Base-by-base conservation (phyloP, 1,284 basidiomycete species). In the Apiotrichum laibachii region DNA sequence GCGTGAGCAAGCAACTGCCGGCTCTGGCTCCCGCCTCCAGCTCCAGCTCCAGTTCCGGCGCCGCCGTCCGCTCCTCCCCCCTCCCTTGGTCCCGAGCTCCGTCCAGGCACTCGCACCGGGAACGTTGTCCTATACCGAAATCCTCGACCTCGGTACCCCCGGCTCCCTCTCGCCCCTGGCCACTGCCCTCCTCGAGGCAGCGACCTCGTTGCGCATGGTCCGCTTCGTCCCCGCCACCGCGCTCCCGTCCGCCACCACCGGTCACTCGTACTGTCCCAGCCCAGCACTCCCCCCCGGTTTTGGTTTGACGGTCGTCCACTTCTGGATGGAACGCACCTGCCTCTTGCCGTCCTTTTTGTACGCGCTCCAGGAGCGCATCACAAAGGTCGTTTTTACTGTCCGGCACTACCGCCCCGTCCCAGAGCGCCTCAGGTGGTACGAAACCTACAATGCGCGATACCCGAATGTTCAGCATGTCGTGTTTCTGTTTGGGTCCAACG, bases 321-420 rank as follows among this genome's bases (percentile, higher is more conserved):
- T 49, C 34, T 49, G 48, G 48, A 49, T 49, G 48, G 48, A 49
- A 34, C 16, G 19, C 18, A 49, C 48, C 9, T 49, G 34, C 33
- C 48, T 49, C 34, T 34, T 49, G 12, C 48, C 48, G 1, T 1
- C 34, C 7, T 21, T 49, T 34, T 34, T 34, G 8, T 3, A 33
- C 33, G 7, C 33, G 9, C 3, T 49, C 48, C 48, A 49, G 48
- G 15, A 21, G n/a, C 48, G 48, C n/a, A 18, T 49, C 34, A 49
- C 33, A 16, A 49, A 49, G 34, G 48, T 49, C 48, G 48, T 49
- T 18, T 49, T 49, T 34, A 22, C 48, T 10, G 31, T 49, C 48
- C 48, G 48, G n/a, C 48, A 49, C 34, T 49, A 37, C 34, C 15
- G n/a, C 19, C 34, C 33, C 1, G 48, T 49, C 11, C 34, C 48